phyloP scores from a whole-genome alignment of 2,329 filamentous ascomycete genomes.

The Acrocalymma vagum region DNA sequence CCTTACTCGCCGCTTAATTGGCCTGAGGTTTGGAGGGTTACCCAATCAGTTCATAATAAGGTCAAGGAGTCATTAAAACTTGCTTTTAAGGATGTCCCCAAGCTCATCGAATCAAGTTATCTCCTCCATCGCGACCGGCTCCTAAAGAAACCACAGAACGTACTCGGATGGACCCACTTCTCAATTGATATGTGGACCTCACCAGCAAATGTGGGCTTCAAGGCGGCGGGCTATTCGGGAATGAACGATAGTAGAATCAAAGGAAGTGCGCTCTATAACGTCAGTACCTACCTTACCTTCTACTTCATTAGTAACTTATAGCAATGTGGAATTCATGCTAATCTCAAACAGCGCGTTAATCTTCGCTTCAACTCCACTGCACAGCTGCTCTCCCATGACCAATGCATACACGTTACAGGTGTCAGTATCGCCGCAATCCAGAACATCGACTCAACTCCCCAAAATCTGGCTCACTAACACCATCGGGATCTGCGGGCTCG shows the following conservation, averaged over 20 bases:
- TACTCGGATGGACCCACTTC: too few relatives aligned
- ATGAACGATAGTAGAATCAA: slow-evolving; percentile 32
- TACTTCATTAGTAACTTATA: background rate
- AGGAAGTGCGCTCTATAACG: slow-evolving; percentile 56
- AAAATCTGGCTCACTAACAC: background rate
- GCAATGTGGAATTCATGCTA: slow-evolving; percentile 6
- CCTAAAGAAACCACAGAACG: too few relatives aligned
- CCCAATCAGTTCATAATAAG: too few relatives aligned
- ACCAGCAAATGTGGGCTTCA: slow-evolving; percentile 29
- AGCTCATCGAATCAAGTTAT: too few relatives aligned
- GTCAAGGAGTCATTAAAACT: too few relatives aligned
- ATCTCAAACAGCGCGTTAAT: slow-evolving; percentile 51
- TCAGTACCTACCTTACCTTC: too few relatives aligned
- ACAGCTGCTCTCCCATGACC: slow-evolving; percentile 41
- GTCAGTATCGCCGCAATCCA: slow-evolving; percentile 43
- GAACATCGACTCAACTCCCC: slow-evolving; percentile 22
- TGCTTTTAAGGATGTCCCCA: too few relatives aligned
- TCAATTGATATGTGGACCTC: too few relatives aligned
- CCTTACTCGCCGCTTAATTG: too few relatives aligned
- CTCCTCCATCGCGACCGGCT: too few relatives aligned
- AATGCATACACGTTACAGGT: slow-evolving; percentile 51
- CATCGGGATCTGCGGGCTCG: too few relatives aligned
- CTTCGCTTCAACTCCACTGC: slow-evolving; percentile 52
- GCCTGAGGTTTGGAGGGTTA: too few relatives aligned
- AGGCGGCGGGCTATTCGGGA: slow-evolving; percentile 29